Evolutionary conservation across 257 asterid genomes (phyloP), one percentile per base, ranked within the genome.

Genomic region (Nicotiana paniculata): DNA sequence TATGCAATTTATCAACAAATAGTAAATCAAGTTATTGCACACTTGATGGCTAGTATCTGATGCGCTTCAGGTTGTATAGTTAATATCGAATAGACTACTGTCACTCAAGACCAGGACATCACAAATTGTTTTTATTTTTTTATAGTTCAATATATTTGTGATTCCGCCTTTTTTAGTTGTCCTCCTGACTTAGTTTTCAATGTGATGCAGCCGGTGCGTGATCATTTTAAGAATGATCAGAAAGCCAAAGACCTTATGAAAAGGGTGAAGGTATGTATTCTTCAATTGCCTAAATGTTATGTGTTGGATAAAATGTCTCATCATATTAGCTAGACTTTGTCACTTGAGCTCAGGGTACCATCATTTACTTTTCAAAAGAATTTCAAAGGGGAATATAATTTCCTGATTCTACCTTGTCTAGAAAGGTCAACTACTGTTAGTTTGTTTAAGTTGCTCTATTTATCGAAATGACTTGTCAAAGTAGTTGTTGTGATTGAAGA

Each of bases 131-230:
- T 46, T 53, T 81, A 15, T 11, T 75, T 18, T 65, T 7, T n/a
- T 28, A 6, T 7, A 21, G 21, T 63, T 77, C 33, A 37, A 28
- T 81, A 69, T 24, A 77, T 67, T 74, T 74, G 79, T 51, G 35
- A 74, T 43, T 68, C 65, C 26, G 55, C 39, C 61, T 81, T 70
- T 9, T 58, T 68, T 3, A 54, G 5, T 48, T 80, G 13, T 59
- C 33, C 7, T 4, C 39, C 77, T 68, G 17, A 80, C 82, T 18
- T 55, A 55, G 69, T 33, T 59, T 59, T 16, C 51, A 39, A 54
- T 70, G 30, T 65, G 58, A 30, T 90, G 88, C 92, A 93, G 95
- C 97, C 95, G 32, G 97, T 93, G 11, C 94, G 97, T 67, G 94
- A 94, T 81, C 98, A 93, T 85, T 94, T 94, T 88, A 90, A 82